Evolutionary conservation across 371 early-diverging fungal genomes (phyloP), one percentile per base, ranked within the genome.

Genomic region (Apophysomyces sp.): DNA sequence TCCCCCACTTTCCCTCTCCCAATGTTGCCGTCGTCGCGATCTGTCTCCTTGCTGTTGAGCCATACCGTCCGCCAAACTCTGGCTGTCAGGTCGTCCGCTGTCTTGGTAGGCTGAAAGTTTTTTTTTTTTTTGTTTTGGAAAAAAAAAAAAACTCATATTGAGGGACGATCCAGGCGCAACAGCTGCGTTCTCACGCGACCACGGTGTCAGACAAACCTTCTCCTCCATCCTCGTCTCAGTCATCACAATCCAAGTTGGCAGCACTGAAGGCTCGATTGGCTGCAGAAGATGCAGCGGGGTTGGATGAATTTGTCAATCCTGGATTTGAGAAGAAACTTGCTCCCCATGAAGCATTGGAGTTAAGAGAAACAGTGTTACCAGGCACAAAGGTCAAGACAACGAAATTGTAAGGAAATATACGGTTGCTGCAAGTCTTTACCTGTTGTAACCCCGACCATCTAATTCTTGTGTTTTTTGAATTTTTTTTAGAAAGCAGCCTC

Each of bases 291-390:
- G 87, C 67, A 21, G 86, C 88, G 8, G 77, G 77, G 16, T 79
- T 92, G 55, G 89, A 83, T 52, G 92, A 92, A 63, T 92, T 92
- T 75, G 72, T 91, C 28, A 73, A 73, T 51, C 63, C 85, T 7
- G 83, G 86, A 0, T 59, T 44, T 36, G 69, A 66, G n/a, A 77
- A 81, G 24, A 83, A 84, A 58, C 61, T 91, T 55, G 81, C 87
- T 8, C 76, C 82, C 9, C 82, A 77, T 18, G 86, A 92, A 68
- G 89, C 88, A 18, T 63, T 89, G 52, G 89, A 87, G 57, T 71
- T 89, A 41, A 79, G 82, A 68, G 81, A 84, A 51, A 81, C 86
- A 7, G 81, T 80, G 8, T 66, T 82, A 34, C 64, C 66, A 65
- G 80, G 84, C 30, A 72, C 71, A 30, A 74, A 74, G 59, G 71